Conservation (phyloP, 2,329 filamentous ascomycete species). For the Curvularia sp. region DNA sequence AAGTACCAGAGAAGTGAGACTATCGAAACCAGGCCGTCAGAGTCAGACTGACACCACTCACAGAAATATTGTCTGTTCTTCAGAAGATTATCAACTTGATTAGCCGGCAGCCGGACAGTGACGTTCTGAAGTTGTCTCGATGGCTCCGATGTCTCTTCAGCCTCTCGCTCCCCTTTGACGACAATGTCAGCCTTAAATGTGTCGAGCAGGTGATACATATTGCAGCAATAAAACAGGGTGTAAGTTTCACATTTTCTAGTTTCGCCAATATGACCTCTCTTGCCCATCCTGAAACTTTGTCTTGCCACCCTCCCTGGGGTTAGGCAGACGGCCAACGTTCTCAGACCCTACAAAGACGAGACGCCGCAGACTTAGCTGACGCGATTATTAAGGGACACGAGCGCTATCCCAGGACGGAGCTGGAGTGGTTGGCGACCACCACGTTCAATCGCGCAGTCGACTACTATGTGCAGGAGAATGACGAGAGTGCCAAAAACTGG, state of each 20-base stretch:
- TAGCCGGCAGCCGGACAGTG: conserved; percentile 64
- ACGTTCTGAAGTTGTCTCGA: conserved; percentile 69
- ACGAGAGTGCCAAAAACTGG: conserved; percentile 66
- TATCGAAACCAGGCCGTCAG: conserved; percentile 27
- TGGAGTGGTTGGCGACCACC: conserved; percentile 77
- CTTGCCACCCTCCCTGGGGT: background rate
- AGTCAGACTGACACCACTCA: conserved; percentile 18
- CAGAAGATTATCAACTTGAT: conserved; percentile 75
- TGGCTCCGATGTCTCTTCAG: conserved; percentile 83
- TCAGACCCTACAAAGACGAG: conserved; percentile 15
- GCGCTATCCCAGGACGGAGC: conserved; percentile 69
- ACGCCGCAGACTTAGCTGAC: conserved; percentile 31
- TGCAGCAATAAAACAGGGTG: conserved; percentile 37
- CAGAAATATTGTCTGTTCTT: conserved; percentile 52
- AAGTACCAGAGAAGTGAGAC: conserved; percentile 45
- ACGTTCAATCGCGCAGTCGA: conserved; percentile 71
- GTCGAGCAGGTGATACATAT: conserved; percentile 66
- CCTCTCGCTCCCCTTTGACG: conserved; percentile 65
- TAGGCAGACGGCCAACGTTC: conserved; percentile 28
- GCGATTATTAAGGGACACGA: conserved; percentile 47
- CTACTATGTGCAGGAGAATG: conserved; percentile 59
- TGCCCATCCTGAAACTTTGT: conserved; percentile 9
- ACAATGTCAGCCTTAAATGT: conserved; percentile 64
- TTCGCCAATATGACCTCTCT: conserved; percentile 11
- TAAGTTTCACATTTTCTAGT: conserved; percentile 27